Conservation (phyloP, 2,329 filamentous ascomycete genomes). For the Colletotrichum eremochloae region DNA sequence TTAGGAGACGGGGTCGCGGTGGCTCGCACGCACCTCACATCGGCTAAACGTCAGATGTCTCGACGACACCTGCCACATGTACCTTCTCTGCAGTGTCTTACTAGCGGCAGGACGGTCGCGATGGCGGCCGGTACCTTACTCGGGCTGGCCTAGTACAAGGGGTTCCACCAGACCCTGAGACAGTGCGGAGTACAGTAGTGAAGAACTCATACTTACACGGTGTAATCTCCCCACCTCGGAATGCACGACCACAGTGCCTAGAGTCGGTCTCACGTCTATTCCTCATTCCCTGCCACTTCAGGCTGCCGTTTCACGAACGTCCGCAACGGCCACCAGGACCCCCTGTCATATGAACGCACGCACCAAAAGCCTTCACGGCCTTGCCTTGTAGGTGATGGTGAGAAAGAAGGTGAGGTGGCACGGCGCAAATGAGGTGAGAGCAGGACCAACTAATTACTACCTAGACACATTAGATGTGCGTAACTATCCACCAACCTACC, state of each 20-base stretch:
- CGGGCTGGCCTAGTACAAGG: constrained; percentile 25
- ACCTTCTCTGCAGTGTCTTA: constrained; percentile 37
- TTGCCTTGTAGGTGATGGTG: constrained; percentile 40
- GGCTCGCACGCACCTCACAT: constrained; percentile 29
- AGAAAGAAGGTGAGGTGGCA: constrained; percentile 18
- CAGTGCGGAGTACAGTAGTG: constrained; percentile 18
- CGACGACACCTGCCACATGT: constrained; percentile 41
- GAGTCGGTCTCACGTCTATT: constrained; percentile 22
- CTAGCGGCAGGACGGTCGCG: constrained; percentile 23
- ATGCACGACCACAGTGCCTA: constrained; percentile 22
- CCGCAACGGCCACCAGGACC: constrained; percentile 39
- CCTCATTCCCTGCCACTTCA: constrained; percentile 38
- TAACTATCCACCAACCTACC: background rate
- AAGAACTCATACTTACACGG: background rate
- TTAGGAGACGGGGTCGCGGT: background rate
- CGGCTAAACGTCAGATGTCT: constrained; percentile 41
- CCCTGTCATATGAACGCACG: constrained; percentile 27
- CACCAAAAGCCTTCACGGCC: constrained; percentile 31
- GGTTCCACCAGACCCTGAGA: constrained; percentile 31
- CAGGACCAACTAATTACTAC: constrained; percentile 1
- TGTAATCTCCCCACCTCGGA: too few species aligned
- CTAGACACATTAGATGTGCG: background rate
- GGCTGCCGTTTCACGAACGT: constrained; percentile 41
- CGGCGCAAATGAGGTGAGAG: constrained; percentile 10
- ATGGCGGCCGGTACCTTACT: constrained; percentile 29